Base-by-base conservation (phyloP, 768 basidiomycete genomes). In the Termitomyces sp. region DNA sequence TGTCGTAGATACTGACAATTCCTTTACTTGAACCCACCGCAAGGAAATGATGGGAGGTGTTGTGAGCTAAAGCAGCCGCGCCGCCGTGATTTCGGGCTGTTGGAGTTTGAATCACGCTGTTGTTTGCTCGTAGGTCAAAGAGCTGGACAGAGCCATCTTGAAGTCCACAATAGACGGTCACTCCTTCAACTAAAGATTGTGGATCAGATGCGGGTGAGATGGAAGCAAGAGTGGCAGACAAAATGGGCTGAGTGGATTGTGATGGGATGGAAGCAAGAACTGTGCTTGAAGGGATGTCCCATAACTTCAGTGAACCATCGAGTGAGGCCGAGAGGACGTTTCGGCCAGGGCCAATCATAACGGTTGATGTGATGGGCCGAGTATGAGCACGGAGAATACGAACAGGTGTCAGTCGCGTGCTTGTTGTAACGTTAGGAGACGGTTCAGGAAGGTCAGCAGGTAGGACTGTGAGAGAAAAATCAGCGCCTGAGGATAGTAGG, bases 321-420 rank as follows among this genome's bases (percentile, higher is more conserved):
- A 86, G 84, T 0, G 86, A 83, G 5, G 81, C 75, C 10, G 88
- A 89, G 6, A 94, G 67, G 53, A 94, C 71, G 66, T 86, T 86
- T 29, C 84, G 81, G 0, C 92, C 92, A 2, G 83, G 77, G 0
- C 82, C 81, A 45, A 93, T 75, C 64, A 93, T 90, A 2, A 77
- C 79, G 0, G 83, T 81, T 5, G 81, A 80, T 0, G 91, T 91
- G 37, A 92, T 79, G 0, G 83, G 75, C 5, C 86, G 81, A 0
- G 80, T 83, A 69, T 94, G 93, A 0, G 84, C 87, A 50, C 79
- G 83, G 34, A 94, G 74, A 1, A 80, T 83, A 12, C 90, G 84
- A 0, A 81, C 89, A 14, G 89, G 79, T 0, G 72, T 65, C 31
- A 86, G 74, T 49, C 80, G 68, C 36, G 69, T 62, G 54, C 72